Evolutionary conservation across 208 protist genomes (phyloP).

Genomic region (Trypanosoma mega): DNA sequence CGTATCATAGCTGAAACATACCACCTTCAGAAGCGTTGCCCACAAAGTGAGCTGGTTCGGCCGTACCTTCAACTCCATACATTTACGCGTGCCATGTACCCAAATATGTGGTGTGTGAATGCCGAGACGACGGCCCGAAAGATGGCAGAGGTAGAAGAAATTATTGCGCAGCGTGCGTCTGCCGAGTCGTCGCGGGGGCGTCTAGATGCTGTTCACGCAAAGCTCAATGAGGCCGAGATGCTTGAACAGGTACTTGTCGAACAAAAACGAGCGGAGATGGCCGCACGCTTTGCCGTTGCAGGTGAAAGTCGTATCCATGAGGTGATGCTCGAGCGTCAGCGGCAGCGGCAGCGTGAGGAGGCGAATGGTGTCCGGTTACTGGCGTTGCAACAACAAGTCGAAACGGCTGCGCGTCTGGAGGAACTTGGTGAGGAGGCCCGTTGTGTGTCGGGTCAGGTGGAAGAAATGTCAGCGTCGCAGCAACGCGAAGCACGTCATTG

Average conservation of each 20-base stretch:
- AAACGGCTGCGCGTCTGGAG: conserved; percentile 42
- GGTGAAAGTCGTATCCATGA: conserved; percentile 16
- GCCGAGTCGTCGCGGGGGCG: conserved; percentile 24
- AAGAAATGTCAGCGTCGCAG: conserved; percentile 40
- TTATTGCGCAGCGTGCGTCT: conserved; percentile 30
- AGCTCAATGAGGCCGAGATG: conserved; percentile 31
- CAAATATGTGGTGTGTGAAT: conserved; percentile 37
- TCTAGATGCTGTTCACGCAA: conserved; percentile 30
- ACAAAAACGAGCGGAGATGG: conserved; percentile 55
- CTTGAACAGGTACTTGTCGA: conserved; percentile 51
- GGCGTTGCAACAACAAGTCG: conserved; percentile 31
- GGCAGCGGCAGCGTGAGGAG: conserved; percentile 38
- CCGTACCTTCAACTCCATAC: conserved; percentile 23
- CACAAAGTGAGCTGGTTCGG: conserved; percentile 13
- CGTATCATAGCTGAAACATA: conserved; percentile 56
- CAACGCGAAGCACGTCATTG: conserved; percentile 61
- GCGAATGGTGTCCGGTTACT: conserved; percentile 42
- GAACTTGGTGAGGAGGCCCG: conserved; percentile 37
- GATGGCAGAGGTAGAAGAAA: conserved; percentile 46
- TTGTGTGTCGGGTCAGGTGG: conserved; percentile 32
- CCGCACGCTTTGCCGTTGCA: conserved; percentile 40
- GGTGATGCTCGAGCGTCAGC: conserved; percentile 27
- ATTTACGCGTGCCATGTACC: conserved; percentile 52
- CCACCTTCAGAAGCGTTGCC: conserved; percentile 28
- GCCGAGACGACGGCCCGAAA: conserved; percentile 38